Evolutionary conservation across 2,329 filamentous ascomycete species (phyloP).

Genomic region (Colletotrichum orchidophilum): DNA sequence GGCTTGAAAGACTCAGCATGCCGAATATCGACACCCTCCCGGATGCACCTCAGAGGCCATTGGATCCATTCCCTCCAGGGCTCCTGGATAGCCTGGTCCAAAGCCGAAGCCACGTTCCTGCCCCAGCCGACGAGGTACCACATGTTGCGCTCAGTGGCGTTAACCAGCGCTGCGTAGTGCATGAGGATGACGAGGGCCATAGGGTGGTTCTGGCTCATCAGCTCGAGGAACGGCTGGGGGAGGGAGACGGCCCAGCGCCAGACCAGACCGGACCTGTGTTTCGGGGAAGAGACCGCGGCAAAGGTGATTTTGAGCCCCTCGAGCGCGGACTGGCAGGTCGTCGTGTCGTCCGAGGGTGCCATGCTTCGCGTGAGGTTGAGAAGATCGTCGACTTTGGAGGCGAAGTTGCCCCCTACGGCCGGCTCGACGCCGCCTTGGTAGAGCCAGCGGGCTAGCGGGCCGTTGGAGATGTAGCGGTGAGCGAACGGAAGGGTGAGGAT

Average conservation of each 20-base stretch:
- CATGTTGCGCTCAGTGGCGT: slow-evolving; percentile 20
- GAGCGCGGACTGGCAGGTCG: slow-evolving; percentile 26
- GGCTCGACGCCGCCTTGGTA: slow-evolving; percentile 28
- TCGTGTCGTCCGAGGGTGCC: slow-evolving; percentile 27
- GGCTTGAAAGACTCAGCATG: background rate
- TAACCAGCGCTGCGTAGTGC: slow-evolving; percentile 35
- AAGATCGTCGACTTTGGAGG: slow-evolving; percentile 27
- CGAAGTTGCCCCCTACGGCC: slow-evolving; percentile 2
- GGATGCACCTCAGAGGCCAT: slow-evolving; percentile 28
- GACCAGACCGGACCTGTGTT: slow-evolving; percentile 22
- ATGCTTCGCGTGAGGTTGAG: slow-evolving; percentile 28
- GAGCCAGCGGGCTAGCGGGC: slow-evolving; percentile 25
- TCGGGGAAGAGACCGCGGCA: slow-evolving; percentile 12
- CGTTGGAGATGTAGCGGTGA: slow-evolving; percentile 21
- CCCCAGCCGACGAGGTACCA: slow-evolving; percentile 33
- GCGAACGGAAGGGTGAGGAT: slow-evolving; percentile 29
- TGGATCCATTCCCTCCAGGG: slow-evolving; percentile 30
- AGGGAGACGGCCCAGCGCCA: slow-evolving; percentile 36
- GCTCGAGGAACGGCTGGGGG: slow-evolving; percentile 33
- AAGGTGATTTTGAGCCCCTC: slow-evolving; percentile 28
- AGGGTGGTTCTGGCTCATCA: slow-evolving; percentile 29
- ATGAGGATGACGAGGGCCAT: slow-evolving; percentile 36
- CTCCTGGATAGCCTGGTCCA: slow-evolving; percentile 29
- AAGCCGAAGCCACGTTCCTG: slow-evolving; percentile 1
- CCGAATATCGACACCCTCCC: slow-evolving; percentile 23